Conservation (phyloP, 108 stramenopile genomes). For the Nitzschia putrida region DNA sequence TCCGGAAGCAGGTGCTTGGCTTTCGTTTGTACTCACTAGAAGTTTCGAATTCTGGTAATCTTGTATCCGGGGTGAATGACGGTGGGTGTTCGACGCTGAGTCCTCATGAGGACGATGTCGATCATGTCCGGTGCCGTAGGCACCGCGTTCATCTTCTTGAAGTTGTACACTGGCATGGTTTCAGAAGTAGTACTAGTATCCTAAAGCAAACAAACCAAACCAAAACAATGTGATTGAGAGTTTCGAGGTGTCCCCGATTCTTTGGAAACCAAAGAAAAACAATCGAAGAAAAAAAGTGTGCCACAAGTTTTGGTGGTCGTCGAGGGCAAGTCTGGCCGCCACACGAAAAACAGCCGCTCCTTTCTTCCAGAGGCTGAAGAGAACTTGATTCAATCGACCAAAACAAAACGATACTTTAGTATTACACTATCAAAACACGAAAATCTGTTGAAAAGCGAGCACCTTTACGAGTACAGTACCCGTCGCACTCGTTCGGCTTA, state of each 20-base stretch:
- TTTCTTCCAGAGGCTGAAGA: no score
- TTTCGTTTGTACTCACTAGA: constrained; percentile 79
- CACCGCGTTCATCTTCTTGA: constrained; percentile 97
- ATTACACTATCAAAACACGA: no score
- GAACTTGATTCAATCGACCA: no score
- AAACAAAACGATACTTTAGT: no score
- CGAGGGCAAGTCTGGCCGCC: not conserved
- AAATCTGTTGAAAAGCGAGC: no score
- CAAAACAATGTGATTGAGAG: no score
- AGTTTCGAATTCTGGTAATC: constrained; percentile 93
- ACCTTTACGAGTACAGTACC: no score
- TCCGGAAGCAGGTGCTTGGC: not conserved
- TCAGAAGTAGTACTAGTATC: not conserved
- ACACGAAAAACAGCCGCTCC: not conserved
- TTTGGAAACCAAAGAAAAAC: no score
- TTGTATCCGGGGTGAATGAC: constrained; percentile 99
- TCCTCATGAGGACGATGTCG: constrained; percentile 96
- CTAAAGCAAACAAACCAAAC: no score
- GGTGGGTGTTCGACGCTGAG: constrained; percentile 96
- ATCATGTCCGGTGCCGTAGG: constrained; percentile 93
- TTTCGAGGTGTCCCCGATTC: no score
- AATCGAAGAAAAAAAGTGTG: not conserved
- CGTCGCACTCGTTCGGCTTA: no score
- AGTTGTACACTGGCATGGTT: constrained; percentile 97
- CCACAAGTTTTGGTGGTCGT: not conserved